Conservation (phyloP, 176 grass and related monocot genomes). For the bread wheat (Triticum aestivum) region IWGSC_CS_RefSeq_v2.1 NC_057802.1:436607518-436608017, state of each 20-base stretch:
- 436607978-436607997: neutral
- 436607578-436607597: neutral
- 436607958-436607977: conserved; percentile 33
- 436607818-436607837: conserved; percentile 73
- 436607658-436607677: conserved; percentile 71
- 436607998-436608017: conserved; percentile 60
- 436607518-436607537: conserved; percentile 60
- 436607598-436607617: neutral
- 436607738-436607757: neutral
- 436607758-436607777: neutral
- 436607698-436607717: neutral
- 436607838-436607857: conserved; percentile 64
- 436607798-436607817: conserved; percentile 76
- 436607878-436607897: neutral
- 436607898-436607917: neutral
- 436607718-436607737: neutral
- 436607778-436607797: conserved; percentile 21
- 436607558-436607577: conserved; percentile 17
- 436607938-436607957: neutral
- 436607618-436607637: neutral
- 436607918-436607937: neutral
- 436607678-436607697: conserved; percentile 62
- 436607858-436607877: conserved; percentile 44
- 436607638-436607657: neutral
- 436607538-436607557: conserved; percentile 58